Evolutionary conservation across 2,329 filamentous ascomycete species (phyloP), one percentile per base, ranked within the genome.

Genomic region (Neospermospora avenae): DNA sequence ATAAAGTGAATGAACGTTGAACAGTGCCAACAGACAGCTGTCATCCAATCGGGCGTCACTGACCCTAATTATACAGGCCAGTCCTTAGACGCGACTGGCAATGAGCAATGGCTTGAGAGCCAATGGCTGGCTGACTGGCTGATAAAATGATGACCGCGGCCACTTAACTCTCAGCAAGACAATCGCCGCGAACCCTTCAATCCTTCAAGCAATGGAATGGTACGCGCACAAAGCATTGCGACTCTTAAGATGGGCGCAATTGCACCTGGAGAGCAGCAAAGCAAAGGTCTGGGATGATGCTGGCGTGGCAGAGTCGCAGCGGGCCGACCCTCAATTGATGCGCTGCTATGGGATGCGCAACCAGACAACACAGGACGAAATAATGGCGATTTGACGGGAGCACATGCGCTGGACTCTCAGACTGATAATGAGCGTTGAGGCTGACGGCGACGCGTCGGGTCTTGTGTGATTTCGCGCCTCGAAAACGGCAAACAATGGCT

Each of bases 141-240:
- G 39, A 7, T 18, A 42, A 58, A 48, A 61, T 61, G 49, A 57
- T 34, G 63, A 61, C 57, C 63, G 61, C 58, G 60, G 59, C 65
- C 65, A 59, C 65, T 65, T 55, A 55, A 60, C 61, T 64, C 55
- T 67, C 61, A 68, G 67, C 65, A 68, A 58, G 58, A 65, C 20
- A 41, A 53, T 59, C 61, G 60, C 67, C 66, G 64, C 61, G 65
- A 70, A 63, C 63, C 62, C 63, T 68, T 68, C 59, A 64, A 67
- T 65, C 67, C 68, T 69, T 70, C 68, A 61, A 67, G 65, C 67
- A 65, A 68, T 63, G 62, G 37, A 67, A 56, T 64, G 54, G 64
- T 67, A 63, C 48, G 61, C 66, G 65, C 67, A 64, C 66, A 71
- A 70, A 70, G 70, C 70, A 72, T 72, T 68, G 71, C 69, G 69